Conservation (phyloP, 192 early-diverging fungal species). For the Entrophospora sp. region DNA sequence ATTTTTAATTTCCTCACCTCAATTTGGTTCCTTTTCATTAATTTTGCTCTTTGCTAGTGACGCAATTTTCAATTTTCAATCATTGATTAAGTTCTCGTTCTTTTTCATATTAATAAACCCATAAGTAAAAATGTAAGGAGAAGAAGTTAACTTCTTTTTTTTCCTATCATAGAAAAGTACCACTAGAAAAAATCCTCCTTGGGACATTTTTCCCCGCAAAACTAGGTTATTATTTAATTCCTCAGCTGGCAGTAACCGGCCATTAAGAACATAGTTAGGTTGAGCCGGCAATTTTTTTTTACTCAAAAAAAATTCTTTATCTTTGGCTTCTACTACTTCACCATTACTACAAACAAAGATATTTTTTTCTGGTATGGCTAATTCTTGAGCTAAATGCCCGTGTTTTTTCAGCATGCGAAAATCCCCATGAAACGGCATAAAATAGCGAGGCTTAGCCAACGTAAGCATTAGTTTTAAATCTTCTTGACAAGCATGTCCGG, state of each 20-base stretch:
- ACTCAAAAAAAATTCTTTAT: neutral
- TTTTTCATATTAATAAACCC: slow-evolving; percentile 17
- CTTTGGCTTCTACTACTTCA: neutral
- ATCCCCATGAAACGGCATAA: slow-evolving; percentile 12
- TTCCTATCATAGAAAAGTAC: neutral
- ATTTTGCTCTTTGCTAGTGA: neutral
- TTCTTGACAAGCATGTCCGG: slow-evolving; percentile 13
- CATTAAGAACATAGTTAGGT: slow-evolving; percentile 4
- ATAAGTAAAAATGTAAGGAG: slow-evolving; percentile 16
- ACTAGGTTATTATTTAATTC: slow-evolving; percentile 4
- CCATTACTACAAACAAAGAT: slow-evolving; percentile 11
- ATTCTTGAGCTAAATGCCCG: neutral
- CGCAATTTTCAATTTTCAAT: neutral
- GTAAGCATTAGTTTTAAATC: slow-evolving; percentile 9
- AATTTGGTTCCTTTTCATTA: neutral
- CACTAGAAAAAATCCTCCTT: slow-evolving; percentile 4
- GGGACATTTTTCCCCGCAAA: slow-evolving; percentile 7
- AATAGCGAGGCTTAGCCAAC: neutral
- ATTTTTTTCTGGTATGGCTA: neutral
- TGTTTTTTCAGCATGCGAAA: slow-evolving; percentile 13
- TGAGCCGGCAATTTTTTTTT: neutral
- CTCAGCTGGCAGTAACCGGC: neutral
- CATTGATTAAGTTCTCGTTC: slow-evolving; percentile 2
- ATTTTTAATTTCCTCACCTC: neutral
- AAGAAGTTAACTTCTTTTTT: neutral